Conservation (phyloP, 2,329 filamentous ascomycete species). For the Fusarium sp. region DNA sequence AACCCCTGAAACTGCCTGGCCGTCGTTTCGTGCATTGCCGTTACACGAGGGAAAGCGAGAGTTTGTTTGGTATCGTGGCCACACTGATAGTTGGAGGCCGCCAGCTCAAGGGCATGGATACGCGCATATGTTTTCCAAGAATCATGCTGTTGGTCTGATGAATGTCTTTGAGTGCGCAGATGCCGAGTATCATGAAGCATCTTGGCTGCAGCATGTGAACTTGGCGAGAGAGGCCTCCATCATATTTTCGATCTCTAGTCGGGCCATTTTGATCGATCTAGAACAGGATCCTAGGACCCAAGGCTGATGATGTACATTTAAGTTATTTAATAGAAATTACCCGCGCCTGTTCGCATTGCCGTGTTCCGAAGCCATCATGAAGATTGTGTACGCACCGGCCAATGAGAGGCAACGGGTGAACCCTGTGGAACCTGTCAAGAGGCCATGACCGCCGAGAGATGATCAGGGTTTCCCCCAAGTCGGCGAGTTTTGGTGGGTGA, state of each 20-base stretch:
- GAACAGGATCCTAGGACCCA: background rate
- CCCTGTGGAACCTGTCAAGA: background rate
- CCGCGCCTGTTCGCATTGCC: slow-evolving; percentile 20
- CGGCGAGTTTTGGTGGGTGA: slow-evolving; percentile 1
- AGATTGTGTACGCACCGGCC: slow-evolving; percentile 1
- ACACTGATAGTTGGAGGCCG: background rate
- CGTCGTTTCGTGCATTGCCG: slow-evolving; percentile 39
- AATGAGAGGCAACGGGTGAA: background rate
- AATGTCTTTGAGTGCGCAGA: background rate
- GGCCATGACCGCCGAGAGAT: slow-evolving; percentile 1
- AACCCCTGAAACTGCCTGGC: background rate
- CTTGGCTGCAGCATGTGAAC: background rate
- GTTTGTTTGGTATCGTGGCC: background rate
- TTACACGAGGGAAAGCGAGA: slow-evolving; percentile 44
- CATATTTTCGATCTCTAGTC: background rate
- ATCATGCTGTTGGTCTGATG: background rate
- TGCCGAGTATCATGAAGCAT: background rate
- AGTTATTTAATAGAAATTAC: slow-evolving; percentile 7
- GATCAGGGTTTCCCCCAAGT: slow-evolving; percentile 21
- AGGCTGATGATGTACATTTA: background rate
- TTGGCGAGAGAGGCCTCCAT: background rate
- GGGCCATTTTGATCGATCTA: background rate
- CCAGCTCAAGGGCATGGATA: background rate
- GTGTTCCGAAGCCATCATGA: slow-evolving; percentile 32
- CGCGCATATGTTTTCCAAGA: background rate